Percentiles rank a stretch among this genome's conserved stretches.
These are phyloP conservation scores for Penicillium sp. DNA, from an alignment of 2,329 filamentous ascomycete species.

Conservation along the genomic window DNA sequence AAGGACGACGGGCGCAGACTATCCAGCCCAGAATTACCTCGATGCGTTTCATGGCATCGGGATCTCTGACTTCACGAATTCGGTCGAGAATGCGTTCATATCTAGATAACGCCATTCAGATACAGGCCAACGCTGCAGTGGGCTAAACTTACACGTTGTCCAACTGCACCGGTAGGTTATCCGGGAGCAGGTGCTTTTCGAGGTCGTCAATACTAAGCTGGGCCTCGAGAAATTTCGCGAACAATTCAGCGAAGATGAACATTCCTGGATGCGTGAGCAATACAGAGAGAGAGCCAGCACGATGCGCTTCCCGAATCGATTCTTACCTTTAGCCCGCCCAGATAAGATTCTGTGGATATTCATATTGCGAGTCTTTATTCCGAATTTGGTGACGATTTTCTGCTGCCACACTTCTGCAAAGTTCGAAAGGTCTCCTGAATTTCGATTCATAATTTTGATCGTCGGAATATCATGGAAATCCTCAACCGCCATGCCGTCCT, in stretches of 20 bases:
- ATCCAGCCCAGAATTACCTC: background rate
- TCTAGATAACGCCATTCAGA: background rate
- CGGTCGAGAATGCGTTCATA: background rate
- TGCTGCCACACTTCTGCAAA: background rate
- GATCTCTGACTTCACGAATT: background rate
- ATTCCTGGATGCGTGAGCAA: background rate
- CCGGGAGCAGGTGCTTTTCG: background rate
- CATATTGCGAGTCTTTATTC: background rate
- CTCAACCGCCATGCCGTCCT: background rate
- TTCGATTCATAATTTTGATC: background rate
- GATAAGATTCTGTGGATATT: background rate
- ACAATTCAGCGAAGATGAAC: background rate
- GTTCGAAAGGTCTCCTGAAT: background rate
- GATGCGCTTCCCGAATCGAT: background rate
- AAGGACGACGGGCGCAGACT: background rate
- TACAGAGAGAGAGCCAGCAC: background rate
- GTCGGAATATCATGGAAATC: background rate
- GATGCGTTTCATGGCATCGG: background rate
- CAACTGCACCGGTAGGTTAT: background rate
- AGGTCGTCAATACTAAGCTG: background rate
- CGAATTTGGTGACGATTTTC: background rate
- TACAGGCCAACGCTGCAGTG: background rate
- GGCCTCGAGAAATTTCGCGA: background rate
- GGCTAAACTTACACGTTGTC: background rate
- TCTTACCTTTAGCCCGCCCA: background rate